A percentile compares a stretch with the other conserved stretches of the same genome.
These are phyloP conservation scores for Dothiorella sarmentorum DNA, from an alignment of 2,329 filamentous ascomycete genomes.

Conservation along the genomic window DNA sequence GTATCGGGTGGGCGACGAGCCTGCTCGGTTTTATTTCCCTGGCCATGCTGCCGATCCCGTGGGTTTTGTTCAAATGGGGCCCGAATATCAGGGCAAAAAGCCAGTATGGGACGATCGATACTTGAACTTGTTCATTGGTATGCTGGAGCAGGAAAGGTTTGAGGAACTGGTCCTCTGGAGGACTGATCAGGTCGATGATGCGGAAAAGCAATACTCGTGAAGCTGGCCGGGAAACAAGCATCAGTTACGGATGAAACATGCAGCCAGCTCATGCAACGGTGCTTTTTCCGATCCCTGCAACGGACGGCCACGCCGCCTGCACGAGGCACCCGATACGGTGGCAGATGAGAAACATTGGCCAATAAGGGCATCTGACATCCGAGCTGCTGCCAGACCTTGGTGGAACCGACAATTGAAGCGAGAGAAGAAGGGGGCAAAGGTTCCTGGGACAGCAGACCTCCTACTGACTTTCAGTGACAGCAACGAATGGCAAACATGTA, in stretches of 20 bases:
- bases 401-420: neutral
- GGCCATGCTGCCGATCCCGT: constrained; percentile 28
- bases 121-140: neutral
- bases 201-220: too few relatives aligned
- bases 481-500: neutral
- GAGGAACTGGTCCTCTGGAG: too few relatives aligned
- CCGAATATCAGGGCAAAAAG: constrained; percentile 27
- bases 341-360: neutral
- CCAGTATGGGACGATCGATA: constrained; percentile 22
- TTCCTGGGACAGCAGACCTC: too few relatives aligned
- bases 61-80: constrained; percentile 29
- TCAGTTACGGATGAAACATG: too few relatives aligned
- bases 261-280: neutral
- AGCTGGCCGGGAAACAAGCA: too few relatives aligned
- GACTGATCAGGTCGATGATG: too few relatives aligned
- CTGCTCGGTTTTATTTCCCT: constrained; percentile 5
- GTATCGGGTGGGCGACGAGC: constrained; percentile 5
- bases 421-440: neutral
- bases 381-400: neutral
- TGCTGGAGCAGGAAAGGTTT: too few relatives aligned
- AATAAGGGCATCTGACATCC: neutral
- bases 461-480: too few relatives aligned
- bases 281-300: neutral
- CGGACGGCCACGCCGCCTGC: neutral
- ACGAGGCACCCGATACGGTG: neutral